Percentiles rank a stretch among this genome's conserved stretches.
Conservation (phyloP, 163 green algal genomes). For the Volvox carteri region DNA sequence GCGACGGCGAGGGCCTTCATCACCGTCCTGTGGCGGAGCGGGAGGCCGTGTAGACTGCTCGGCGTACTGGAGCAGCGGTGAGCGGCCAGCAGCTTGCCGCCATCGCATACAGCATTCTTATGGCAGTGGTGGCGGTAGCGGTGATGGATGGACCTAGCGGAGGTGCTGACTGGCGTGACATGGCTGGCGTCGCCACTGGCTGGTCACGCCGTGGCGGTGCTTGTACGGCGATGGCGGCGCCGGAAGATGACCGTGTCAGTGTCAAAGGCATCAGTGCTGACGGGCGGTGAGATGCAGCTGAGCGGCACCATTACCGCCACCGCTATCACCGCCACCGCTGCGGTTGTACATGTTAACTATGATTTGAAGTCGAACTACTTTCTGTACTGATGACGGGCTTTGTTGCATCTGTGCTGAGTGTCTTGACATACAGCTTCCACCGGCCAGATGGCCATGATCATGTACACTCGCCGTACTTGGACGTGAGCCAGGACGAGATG, state of each 20-base stretch:
- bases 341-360: neutral
- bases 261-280: neutral
- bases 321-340: neutral
- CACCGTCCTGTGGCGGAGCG: no score
- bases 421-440: slow-evolving; percentile 8
- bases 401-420: neutral
- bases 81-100: neutral
- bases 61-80: neutral
- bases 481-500: slow-evolving; percentile 30
- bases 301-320: neutral
- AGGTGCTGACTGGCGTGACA: slow-evolving; percentile 18
- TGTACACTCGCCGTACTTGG: no score
- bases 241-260: neutral
- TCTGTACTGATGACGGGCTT: slow-evolving; percentile 7
- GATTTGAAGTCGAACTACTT: neutral
- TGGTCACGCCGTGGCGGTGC: neutral
- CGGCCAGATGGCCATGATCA: no score
- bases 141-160: neutral
- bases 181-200: slow-evolving; percentile 34
- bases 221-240: neutral
- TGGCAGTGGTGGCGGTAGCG: neutral
- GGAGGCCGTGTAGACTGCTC: neutral
- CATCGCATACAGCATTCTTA: neutral
- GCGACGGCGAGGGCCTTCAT: no score
- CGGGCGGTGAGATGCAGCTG: neutral